A percentile compares a stretch with the other conserved stretches of the same genome.
Evolutionary conservation across 2,329 filamentous ascomycete genomes (phyloP).

Genomic region (Cadophora luteo-olivacea): DNA sequence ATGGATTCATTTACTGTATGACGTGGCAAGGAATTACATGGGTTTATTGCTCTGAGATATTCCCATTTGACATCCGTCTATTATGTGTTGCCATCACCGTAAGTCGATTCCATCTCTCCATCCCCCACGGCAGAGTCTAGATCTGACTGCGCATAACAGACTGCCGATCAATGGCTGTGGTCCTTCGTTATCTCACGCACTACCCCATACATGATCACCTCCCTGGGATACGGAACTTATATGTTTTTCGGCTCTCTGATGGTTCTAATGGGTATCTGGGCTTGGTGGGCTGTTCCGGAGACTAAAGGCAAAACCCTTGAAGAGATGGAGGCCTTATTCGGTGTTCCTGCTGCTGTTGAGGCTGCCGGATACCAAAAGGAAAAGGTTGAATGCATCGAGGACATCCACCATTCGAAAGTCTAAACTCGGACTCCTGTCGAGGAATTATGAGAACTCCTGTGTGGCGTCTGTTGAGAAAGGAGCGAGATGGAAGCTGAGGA

Average conservation of each 20-base stretch:
- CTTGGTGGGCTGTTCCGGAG: constrained; percentile 52
- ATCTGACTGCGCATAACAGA: constrained; percentile 20
- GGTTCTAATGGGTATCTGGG: constrained; percentile 48
- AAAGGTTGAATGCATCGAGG: constrained; percentile 5
- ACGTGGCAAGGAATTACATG: constrained; percentile 51
- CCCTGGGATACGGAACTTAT: constrained; percentile 50
- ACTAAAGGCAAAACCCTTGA: constrained; percentile 53
- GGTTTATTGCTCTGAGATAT: constrained; percentile 51
- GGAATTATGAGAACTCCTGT: not conserved
- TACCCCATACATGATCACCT: constrained; percentile 48
- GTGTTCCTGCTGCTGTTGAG: constrained; percentile 19
- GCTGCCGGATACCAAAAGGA: constrained; percentile 1
- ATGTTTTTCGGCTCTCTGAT: constrained; percentile 53
- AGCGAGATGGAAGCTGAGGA: not conserved
- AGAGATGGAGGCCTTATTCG: constrained; percentile 51
- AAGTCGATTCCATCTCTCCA: constrained; percentile 28
- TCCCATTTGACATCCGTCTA: constrained; percentile 48
- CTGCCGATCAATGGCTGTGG: constrained; percentile 38
- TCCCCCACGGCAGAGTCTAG: constrained; percentile 25
- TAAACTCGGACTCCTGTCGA: not conserved
- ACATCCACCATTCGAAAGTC: not conserved
- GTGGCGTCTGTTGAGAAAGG: not conserved
- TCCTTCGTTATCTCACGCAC: constrained; percentile 40
- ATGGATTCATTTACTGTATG: constrained; percentile 53
- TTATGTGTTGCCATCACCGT: constrained; percentile 21